Evolutionary conservation across 805 yeast species (phyloP).

Genomic region (Suhomyces sp.): DNA sequence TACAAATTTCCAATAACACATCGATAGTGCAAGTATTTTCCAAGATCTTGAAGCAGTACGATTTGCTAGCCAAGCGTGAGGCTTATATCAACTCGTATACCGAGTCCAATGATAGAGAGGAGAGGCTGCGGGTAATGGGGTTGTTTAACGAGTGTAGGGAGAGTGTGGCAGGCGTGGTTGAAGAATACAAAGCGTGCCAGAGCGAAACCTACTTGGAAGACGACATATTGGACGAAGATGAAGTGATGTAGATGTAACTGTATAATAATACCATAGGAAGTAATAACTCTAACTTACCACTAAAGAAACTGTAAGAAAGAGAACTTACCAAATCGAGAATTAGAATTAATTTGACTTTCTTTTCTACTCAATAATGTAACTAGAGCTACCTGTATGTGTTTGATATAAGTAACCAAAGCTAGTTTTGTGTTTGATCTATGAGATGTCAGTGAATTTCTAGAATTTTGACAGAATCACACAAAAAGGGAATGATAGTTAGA

Average conservation of each 20-base stretch:
- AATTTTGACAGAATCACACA: neutral
- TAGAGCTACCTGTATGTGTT: too few relatives aligned
- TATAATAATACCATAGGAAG: neutral
- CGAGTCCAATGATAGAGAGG: constrained; percentile 43
- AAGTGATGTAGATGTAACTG: constrained; percentile 10
- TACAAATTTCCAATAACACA: constrained; percentile 81
- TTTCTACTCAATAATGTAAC: too few relatives aligned
- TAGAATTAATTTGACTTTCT: too few relatives aligned
- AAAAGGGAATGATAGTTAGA: too few relatives aligned
- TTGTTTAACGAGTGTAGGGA: constrained; percentile 50
- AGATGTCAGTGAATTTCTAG: too few relatives aligned
- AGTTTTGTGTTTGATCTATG: too few relatives aligned
- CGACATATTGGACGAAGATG: constrained; percentile 35
- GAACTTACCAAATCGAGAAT: too few relatives aligned
- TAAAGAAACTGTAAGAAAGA: too few relatives aligned
- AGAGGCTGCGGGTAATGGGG: constrained; percentile 43
- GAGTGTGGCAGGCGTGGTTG: constrained; percentile 41
- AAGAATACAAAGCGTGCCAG: constrained; percentile 46
- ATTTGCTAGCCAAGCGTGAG: constrained; percentile 68
- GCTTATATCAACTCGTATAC: constrained; percentile 83
- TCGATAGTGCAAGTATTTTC: constrained; percentile 65
- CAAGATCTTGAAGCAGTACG: constrained; percentile 72
- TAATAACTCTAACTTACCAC: too few relatives aligned
- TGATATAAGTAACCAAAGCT: too few relatives aligned
- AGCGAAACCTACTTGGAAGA: constrained; percentile 46